Percentiles rank a stretch among this genome's conserved stretches.
These are phyloP conservation scores for Salix exigua DNA, from an alignment of 345 rosid species.

Conservation along the genomic window DNA sequence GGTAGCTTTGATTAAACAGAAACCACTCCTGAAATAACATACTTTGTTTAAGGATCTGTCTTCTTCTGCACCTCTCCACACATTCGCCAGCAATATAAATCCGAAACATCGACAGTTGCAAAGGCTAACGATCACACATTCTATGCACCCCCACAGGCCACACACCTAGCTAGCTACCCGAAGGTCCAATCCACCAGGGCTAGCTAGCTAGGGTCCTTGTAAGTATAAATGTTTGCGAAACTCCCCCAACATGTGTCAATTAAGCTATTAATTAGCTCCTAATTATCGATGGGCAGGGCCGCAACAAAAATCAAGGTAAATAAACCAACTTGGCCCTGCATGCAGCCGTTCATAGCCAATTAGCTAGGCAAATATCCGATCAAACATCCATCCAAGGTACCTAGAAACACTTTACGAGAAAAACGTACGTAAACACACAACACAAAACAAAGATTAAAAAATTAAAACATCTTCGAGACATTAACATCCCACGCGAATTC, in stretches of 20 bases:
- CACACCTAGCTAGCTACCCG: too few relatives aligned
- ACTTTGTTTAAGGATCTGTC: too few relatives aligned
- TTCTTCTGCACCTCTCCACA: too few relatives aligned
- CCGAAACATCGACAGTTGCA: background rate
- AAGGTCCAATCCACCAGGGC: background rate
- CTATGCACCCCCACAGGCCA: too few relatives aligned
- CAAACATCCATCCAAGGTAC: background rate
- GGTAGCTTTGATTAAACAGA: too few relatives aligned
- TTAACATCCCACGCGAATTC: constrained; percentile 32
- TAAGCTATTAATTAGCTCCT: background rate
- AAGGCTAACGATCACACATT: background rate
- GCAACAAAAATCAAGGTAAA: background rate
- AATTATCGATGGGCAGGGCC: background rate
- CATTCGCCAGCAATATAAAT: too few relatives aligned
- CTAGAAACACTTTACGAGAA: background rate
- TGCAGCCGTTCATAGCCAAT: background rate
- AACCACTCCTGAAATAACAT: too few relatives aligned
- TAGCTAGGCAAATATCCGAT: background rate
- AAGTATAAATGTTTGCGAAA: background rate
- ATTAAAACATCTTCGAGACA: constrained; percentile 26
- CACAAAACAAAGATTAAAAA: background rate
- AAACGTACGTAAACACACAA: background rate
- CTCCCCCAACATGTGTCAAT: background rate
- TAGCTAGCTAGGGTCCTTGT: background rate
- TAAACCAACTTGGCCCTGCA: background rate